phyloP scores from a whole-genome alignment of 208 protist species.

The Wallacemonas sp. region DNA sequence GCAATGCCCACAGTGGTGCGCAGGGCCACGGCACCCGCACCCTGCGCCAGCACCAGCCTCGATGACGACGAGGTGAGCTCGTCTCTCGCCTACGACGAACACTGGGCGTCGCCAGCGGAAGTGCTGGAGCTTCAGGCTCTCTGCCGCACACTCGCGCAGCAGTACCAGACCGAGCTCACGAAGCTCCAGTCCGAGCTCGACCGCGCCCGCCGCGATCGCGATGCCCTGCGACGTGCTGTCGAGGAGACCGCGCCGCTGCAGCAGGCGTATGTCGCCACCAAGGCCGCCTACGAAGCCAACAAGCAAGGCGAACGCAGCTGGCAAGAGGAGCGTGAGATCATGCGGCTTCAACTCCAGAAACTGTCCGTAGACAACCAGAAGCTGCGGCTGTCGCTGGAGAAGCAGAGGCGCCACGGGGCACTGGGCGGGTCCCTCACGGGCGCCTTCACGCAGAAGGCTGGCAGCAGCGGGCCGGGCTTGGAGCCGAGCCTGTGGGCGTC shows the following conservation, averaged over 20 bases:
- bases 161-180: constrained; percentile 41
- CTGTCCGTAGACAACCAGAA: constrained; percentile 69
- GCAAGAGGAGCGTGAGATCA: constrained; percentile 60
- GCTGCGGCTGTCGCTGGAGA: constrained; percentile 47
- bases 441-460: too few relatives aligned
- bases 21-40: too few relatives aligned
- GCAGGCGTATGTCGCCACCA: constrained; percentile 41
- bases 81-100: constrained; percentile 11
- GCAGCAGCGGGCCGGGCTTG: background rate
- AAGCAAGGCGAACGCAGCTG: constrained; percentile 36
- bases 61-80: background rate
- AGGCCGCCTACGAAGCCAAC: constrained; percentile 23
- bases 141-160: constrained; percentile 29
- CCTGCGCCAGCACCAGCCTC: too few relatives aligned
- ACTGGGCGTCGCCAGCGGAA: constrained; percentile 81
- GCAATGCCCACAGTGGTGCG: too few relatives aligned
- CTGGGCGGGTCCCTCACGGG: too few relatives aligned
- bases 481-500: background rate
- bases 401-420: constrained; percentile 21
- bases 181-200: constrained; percentile 31
- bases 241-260: constrained; percentile 33
- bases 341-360: constrained; percentile 57
- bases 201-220: constrained; percentile 18
- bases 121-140: constrained; percentile 60
- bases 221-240: constrained; percentile 18